Evolutionary conservation across 495 filamentous ascomycete species (phyloP), one percentile per base, ranked within the genome.

Genomic region (Talaromyces proteolyticus): DNA sequence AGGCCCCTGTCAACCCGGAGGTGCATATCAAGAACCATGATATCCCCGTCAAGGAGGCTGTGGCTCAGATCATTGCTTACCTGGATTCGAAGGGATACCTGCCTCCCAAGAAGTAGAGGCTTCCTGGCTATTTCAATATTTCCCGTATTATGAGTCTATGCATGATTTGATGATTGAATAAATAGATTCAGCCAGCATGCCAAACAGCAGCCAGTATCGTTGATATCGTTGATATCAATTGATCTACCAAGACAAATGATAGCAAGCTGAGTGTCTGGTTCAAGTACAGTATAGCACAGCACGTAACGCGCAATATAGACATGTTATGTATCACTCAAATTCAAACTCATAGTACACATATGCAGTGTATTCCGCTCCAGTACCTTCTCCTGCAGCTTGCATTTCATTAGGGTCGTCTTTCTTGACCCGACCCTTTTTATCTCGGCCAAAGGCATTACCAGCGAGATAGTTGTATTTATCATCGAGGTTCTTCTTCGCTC

Each of bases 331-430:
- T 64, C 69, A 75, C 57, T 77, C 74, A 62, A 94, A 85, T 62
- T 90, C 86, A 64, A 96, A 91, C 57, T 96, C 89, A 69, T 96
- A 98, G 71, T 89, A 96, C 63, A 96, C 94, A 70, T 94, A 98
- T 23, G 93, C 83, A 50, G 89, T 89, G 70, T 96, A 98, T 60
- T 96, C 93, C 52, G 81, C 79, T 41, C 81, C 82, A 23, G 70
- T 63, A 2, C 75, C 73, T 53, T 88, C 84, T 26, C 82, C 86
- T 17, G 79, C 83, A 2, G 79, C 80, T 34, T 88, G 87, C 79
- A 94, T 89, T 51, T 95, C 90, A 37, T 80, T 84, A 23, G 85
- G 84, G 64, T 97, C 92, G 59, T 97, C 91, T 60, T 91, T 89
- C 57, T 85, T 87, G 51, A 91, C 79, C 42, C 87, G 82, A 7